A percentile compares a stretch with the other conserved stretches of the same genome.
These are phyloP conservation scores for Suhomyces ambrosiae DNA, from an alignment of 1,139 yeast species.

Conservation along the genomic window DNA sequence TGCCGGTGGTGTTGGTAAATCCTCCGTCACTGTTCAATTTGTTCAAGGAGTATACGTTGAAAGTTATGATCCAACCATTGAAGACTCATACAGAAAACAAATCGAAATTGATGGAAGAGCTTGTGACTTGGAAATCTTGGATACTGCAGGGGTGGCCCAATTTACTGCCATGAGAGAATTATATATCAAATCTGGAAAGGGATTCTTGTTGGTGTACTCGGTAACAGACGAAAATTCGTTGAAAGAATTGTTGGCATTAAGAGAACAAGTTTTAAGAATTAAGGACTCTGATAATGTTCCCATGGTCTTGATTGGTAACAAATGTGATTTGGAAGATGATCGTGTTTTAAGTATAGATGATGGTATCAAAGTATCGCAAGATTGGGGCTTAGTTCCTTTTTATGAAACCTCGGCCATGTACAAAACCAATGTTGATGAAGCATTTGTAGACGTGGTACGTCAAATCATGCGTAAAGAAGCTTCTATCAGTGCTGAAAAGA, in stretches of 20 bases:
- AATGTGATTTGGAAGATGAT: constrained; percentile 76
- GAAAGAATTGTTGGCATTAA: constrained; percentile 75
- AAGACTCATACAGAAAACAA: constrained; percentile 85
- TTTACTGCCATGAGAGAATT: constrained; percentile 63
- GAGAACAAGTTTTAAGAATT: constrained; percentile 87
- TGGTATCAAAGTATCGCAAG: constrained; percentile 78
- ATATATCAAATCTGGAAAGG: constrained; percentile 54
- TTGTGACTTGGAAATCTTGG: constrained; percentile 72
- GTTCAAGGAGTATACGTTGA: constrained; percentile 55
- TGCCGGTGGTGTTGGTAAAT: constrained; percentile 57
- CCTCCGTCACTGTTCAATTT: constrained; percentile 53
- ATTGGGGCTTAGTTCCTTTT: constrained; percentile 88
- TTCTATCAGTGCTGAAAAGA: constrained; percentile 48
- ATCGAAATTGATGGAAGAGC: constrained; percentile 91
- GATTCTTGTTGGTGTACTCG: constrained; percentile 72
- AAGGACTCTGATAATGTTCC: constrained; percentile 81
- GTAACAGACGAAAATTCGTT: constrained; percentile 87
- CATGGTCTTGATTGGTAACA: constrained; percentile 86
- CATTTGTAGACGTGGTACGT: constrained; percentile 86
- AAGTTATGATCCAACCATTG: constrained; percentile 50
- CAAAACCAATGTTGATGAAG: constrained; percentile 87
- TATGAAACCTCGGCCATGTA: constrained; percentile 94
- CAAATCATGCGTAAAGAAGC: constrained; percentile 78
- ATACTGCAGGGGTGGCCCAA: constrained; percentile 56
- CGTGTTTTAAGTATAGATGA: constrained; percentile 78